These are phyloP conservation scores for Aspergillus pseudonomiae DNA, from an alignment of 2,329 filamentous ascomycete species.

Conservation along the genomic window DNA sequence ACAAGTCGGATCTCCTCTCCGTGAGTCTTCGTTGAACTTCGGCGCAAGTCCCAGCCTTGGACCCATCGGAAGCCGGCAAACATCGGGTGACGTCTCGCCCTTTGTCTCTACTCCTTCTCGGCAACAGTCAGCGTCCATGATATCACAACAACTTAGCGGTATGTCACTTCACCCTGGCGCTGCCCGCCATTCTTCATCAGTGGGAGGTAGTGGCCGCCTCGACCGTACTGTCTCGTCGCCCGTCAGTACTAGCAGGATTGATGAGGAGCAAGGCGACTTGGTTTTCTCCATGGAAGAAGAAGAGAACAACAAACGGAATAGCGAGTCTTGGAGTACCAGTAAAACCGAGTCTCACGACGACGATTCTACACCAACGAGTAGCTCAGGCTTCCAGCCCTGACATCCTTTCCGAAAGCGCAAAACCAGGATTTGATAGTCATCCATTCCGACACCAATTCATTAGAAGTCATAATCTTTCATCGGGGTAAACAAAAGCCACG, in stretches of 20 bases:
- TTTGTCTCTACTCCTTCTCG: slow-evolving; percentile 59
- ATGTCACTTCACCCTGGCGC: slow-evolving; percentile 48
- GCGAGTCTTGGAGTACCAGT: slow-evolving; percentile 37
- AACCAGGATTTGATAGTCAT: background rate
- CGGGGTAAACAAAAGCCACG: slow-evolving; percentile 2
- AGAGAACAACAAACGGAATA: slow-evolving; percentile 48
- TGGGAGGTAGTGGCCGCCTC: slow-evolving; percentile 37
- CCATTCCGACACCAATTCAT: slow-evolving; percentile 15
- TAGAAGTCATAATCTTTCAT: slow-evolving; percentile 13
- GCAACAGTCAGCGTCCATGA: slow-evolving; percentile 63
- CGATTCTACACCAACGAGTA: slow-evolving; percentile 24
- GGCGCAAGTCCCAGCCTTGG: slow-evolving; percentile 55
- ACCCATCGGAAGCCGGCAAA: slow-evolving; percentile 52
- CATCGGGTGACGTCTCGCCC: slow-evolving; percentile 52
- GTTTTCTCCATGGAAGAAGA: slow-evolving; percentile 57
- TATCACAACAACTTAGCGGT: slow-evolving; percentile 59
- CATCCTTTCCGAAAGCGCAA: background rate
- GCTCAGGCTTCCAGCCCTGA: slow-evolving; percentile 24
- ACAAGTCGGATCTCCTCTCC: slow-evolving; percentile 67
- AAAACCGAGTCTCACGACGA: slow-evolving; percentile 36
- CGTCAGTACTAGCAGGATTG: slow-evolving; percentile 49
- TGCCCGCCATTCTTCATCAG: slow-evolving; percentile 40
- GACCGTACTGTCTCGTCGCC: slow-evolving; percentile 52
- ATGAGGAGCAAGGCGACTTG: slow-evolving; percentile 51
- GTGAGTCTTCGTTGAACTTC: slow-evolving; percentile 60